Base-by-base conservation (phyloP, 2,329 filamentous ascomycete species). In the Penicillium sp. region DNA sequence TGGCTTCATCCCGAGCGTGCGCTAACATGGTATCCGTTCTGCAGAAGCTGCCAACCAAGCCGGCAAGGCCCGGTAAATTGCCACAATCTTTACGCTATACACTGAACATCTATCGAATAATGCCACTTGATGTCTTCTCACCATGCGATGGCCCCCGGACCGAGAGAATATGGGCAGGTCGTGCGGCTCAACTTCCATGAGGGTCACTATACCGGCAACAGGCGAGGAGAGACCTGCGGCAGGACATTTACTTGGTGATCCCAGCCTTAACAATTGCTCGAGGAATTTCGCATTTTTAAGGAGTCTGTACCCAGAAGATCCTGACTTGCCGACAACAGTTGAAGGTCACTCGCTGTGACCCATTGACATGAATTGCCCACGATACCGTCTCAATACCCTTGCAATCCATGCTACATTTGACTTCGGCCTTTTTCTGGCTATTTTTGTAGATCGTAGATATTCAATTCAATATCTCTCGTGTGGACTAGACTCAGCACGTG, bases 1-100 rank as follows among this genome's bases (percentile, higher is more conserved):
- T 11, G 16, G 5, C 3, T 18, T 9, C 18, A 5, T 34, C 18
- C 14, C 9, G 14, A 34, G 31, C 31, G 16, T 26, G 26, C 46
- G 38, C 55, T 57, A 39, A 60, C 41, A 3, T 28, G 24, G 7
- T 27, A 20, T 34, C 34, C 6, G 13, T 39, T 3, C 4, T 47
- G 38, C 50, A 72, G 75, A 77, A 59, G 74, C 74, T 42, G 71
- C 74, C 38, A 73, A 76, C 53, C 74, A 77, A 56, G 73, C 71
- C 29, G 67, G 69, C 41, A 77, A 77, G 56, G 71, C 68, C 42
- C 73, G 73, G 52, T 76, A 64, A 70, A 57, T 29, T 24, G 44
- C 23, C 9, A 44, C 26, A 50, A 62, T 50, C 46, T 52, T 44
- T 47, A 54, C 39, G 41, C 42, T 39, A 51, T 44, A 47, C 32